Base-by-base conservation (phyloP, 2,329 filamentous ascomycete genomes). In the Alternaria sp. region DNA sequence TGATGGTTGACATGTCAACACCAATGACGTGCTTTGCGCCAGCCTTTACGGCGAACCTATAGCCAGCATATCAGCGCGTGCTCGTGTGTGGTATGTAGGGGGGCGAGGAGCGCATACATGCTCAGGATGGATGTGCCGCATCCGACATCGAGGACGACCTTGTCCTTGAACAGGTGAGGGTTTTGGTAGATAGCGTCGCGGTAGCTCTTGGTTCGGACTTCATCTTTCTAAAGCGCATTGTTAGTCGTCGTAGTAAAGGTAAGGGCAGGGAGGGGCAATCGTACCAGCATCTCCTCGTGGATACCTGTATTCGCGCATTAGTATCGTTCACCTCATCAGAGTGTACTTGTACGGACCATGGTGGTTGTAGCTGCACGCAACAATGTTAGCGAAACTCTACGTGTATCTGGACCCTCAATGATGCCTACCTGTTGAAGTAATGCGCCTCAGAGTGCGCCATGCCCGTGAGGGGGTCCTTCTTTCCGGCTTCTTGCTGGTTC, bases 1-100 rank as follows among this genome's bases (percentile, higher is more conserved):
- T 97, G 82, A 99, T 99, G 73, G 95, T 97, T 33, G 96, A 99
- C 95, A 98, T 99, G 83, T 99, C 96, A 61, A 99, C 96, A 75
- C 96, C 96, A 72, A 98, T 97, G 72, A 99, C 96, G 82, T 99
- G 96, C 85, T 97, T 98, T 63, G 96, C 96, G 78, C 96, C 96
- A 65, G 96, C 94, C 84, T 92, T 94, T 65, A 93, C 94, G 60
- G 96, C 96, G 81, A 99, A 99, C 95, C 95, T 98, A 75, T 53
- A 61, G 54, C 63, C 61, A 44, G 43, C 59, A 21, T 67, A 58
- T 76, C 64, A 78, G 70, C 60, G 47, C 47, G 20, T 67, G 65
- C 56, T 68, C 68, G 65, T 58, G 59, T 60, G 65, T 47, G 56
- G 56, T 60, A 49, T 61, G 28, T 33, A 18, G 54, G 49, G 49